A percentile compares a stretch with the other conserved stretches of the same genome.
These are phyloP conservation scores for Escallonia herrerae DNA, from an alignment of 129 eudicot species.

Conservation along the genomic window DNA sequence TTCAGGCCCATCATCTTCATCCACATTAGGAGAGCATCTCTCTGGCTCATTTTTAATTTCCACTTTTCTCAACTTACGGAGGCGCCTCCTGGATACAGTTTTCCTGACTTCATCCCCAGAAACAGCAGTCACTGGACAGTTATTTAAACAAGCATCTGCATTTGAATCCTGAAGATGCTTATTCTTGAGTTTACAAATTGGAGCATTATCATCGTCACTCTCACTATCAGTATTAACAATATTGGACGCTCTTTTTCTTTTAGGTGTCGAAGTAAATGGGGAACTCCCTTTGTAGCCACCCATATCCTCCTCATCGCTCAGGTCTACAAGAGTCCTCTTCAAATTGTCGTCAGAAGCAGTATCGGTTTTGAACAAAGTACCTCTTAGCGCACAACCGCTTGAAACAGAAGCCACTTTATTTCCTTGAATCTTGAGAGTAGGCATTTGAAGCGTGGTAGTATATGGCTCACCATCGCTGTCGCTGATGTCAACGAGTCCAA, in stretches of 20 bases:
- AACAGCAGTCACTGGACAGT: neutral
- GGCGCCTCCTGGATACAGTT: slow-evolving; percentile 13
- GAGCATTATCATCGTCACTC: slow-evolving; percentile 38
- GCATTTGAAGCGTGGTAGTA: neutral
- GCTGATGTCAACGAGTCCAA: slow-evolving; percentile 30
- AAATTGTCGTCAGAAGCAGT: neutral
- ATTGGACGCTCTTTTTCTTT: slow-evolving; percentile 32
- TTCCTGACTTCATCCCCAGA: too few relatives aligned
- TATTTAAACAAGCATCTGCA: neutral
- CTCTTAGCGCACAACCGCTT: slow-evolving; percentile 5
- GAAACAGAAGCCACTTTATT: slow-evolving; percentile 5
- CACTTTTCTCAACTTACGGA: slow-evolving; percentile 26
- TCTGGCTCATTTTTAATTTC: slow-evolving; percentile 10
- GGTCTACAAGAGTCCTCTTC: slow-evolving; percentile 4
- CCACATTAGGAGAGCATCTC: slow-evolving; percentile 10
- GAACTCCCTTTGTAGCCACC: slow-evolving; percentile 6
- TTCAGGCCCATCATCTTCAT: slow-evolving; percentile 32
- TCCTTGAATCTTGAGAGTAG: slow-evolving; percentile 9
- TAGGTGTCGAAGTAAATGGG: slow-evolving; percentile 16
- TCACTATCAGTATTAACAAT: slow-evolving; percentile 39
- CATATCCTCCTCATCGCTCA: slow-evolving; percentile 21
- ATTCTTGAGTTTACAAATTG: slow-evolving; percentile 29
- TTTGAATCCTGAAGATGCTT: slow-evolving; percentile 6
- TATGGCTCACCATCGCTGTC: slow-evolving; percentile 43
- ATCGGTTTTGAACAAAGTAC: slow-evolving; percentile 2